Conservation (phyloP, 768 basidiomycete genomes). For the Sporobolomyces pararoseus region DNA sequence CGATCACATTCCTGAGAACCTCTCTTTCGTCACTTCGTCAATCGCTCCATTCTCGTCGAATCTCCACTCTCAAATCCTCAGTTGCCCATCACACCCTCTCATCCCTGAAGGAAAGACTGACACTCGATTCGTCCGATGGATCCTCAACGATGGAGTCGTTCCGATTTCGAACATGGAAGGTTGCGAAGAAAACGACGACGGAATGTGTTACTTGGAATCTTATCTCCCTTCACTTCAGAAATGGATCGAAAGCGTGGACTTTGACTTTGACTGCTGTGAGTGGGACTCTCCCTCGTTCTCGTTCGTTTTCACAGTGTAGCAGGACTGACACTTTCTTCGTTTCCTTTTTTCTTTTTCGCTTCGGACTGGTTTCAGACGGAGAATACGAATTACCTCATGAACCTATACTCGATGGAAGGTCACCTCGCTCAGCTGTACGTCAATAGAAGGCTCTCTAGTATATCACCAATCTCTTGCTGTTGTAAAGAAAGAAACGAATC, state of each 20-base stretch:
- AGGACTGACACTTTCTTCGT: not conserved
- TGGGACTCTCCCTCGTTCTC: not conserved
- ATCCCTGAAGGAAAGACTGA: not conserved
- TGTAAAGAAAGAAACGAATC: no score
- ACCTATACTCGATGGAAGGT: conserved; percentile 19
- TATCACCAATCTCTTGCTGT: no score
- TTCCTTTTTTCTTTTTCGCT: no score
- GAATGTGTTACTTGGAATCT: conserved; percentile 68
- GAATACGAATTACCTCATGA: not conserved
- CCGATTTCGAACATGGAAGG: conserved; percentile 73
- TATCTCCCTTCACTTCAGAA: conserved; percentile 69
- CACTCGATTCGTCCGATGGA: conserved; percentile 65
- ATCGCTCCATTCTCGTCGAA: conserved; percentile 85
- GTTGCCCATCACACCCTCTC: conserved; percentile 52
- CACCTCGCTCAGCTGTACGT: no score
- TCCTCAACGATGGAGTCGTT: conserved; percentile 81
- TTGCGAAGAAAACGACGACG: conserved; percentile 67
- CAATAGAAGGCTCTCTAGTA: no score
- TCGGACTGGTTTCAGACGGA: conserved; percentile 22
- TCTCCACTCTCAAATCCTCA: conserved; percentile 60
- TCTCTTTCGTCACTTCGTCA: conserved; percentile 67
- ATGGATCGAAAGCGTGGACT: conserved; percentile 65
- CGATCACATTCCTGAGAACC: conserved; percentile 49
- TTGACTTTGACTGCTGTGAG: conserved; percentile 63
- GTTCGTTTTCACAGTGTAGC: no score